Conservation (phyloP, 2,329 filamentous ascomycete genomes). For the Hymenoscyphus salicellus region DNA sequence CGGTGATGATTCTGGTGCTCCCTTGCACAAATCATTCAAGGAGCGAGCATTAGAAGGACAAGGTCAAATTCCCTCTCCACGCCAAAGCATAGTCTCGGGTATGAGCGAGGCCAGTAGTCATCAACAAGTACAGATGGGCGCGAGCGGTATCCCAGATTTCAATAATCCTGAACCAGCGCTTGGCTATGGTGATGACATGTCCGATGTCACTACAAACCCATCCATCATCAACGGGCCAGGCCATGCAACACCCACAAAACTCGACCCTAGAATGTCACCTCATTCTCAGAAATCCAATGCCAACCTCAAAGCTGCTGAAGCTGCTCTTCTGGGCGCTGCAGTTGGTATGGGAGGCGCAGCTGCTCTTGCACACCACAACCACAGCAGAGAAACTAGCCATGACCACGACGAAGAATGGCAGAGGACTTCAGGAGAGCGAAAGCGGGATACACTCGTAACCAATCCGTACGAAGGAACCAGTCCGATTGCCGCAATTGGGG, state of each 20-base stretch:
- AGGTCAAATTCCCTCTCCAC: conserved; percentile 52
- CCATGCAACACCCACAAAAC: conserved; percentile 47
- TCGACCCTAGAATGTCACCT: conserved; percentile 14
- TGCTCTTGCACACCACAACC: conserved; percentile 44
- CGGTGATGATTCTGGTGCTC: conserved; percentile 44
- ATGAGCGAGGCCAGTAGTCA: conserved; percentile 44
- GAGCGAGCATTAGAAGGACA: conserved; percentile 58
- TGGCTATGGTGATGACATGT: conserved; percentile 59
- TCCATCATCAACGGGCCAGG: conserved; percentile 76
- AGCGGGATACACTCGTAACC: conserved; percentile 63
- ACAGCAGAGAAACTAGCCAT: conserved; percentile 54
- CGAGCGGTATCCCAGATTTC: conserved; percentile 66
- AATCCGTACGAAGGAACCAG: conserved; percentile 66
- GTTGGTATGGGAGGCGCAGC: conserved; percentile 53
- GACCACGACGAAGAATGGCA: conserved; percentile 64
- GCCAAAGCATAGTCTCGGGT: conserved; percentile 57
- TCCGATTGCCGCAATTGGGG: conserved; percentile 49
- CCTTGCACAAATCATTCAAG: conserved; percentile 63
- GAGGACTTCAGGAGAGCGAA: conserved; percentile 59
- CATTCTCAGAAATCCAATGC: conserved; percentile 23
- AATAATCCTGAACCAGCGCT: conserved; percentile 74
- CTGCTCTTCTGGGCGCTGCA: conserved; percentile 45
- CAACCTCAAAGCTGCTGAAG: conserved; percentile 36
- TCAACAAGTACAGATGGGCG: conserved; percentile 56
- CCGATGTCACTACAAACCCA: conserved; percentile 77